Conservation (phyloP, 257 asterid species). For the Schizonepeta tenuifolia region DNA sequence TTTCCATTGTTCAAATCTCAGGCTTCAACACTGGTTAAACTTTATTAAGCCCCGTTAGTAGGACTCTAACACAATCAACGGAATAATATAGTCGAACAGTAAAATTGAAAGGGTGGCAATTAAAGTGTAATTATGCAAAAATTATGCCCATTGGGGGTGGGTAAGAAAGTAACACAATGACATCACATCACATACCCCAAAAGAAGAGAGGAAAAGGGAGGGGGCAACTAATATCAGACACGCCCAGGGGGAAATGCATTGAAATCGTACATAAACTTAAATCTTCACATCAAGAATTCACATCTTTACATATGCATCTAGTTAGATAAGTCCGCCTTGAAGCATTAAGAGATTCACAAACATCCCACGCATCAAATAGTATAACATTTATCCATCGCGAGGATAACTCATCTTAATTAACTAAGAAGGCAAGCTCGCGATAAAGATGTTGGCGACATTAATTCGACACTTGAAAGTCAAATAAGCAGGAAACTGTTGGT, state of each 20-base stretch:
- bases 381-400: background rate
- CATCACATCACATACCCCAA: no score
- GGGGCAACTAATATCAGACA: background rate
- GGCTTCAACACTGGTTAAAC: background rate
- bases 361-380: background rate
- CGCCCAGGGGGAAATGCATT: background rate
- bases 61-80: background rate
- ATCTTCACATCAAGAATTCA: background rate
- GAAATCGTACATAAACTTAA: background rate
- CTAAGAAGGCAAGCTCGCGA: background rate
- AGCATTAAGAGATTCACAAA: background rate
- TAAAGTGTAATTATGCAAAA: background rate
- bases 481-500: background rate
- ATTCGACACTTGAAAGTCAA: background rate
- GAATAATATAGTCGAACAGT: background rate
- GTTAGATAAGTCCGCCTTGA: background rate
- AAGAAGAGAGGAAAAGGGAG: no score
- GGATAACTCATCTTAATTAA: slow-evolving; percentile 9
- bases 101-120: background rate
- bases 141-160: background rate
- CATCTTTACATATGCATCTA: background rate
- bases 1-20: background rate
- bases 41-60: background rate
- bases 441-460: background rate
- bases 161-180: background rate